Base-by-base conservation (phyloP, 768 basidiomycete genomes). In the Mycena belliarum region DNA sequence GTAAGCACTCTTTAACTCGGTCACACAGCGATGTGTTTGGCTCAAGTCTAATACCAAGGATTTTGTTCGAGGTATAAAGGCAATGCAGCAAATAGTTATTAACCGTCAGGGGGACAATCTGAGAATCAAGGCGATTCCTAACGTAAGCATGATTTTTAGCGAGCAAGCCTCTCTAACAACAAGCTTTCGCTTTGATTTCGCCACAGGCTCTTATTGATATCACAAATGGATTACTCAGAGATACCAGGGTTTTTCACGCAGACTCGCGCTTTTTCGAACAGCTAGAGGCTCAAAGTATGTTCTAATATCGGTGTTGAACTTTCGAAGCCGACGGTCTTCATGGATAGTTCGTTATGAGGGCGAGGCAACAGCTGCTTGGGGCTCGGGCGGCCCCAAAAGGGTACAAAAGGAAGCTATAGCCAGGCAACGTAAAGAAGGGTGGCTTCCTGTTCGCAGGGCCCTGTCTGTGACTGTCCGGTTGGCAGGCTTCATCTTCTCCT, bases 201-300 rank as follows among this genome's bases (percentile, higher is more conserved):
- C 3, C 45, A 12, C 55, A 79, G 76, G 70, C 64, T 7, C 51
- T 77, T 16, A 47, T 45, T 11, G 12, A 57, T 52, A 59, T 80
- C 48, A 67, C 71, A n/a, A 73, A 77, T 47, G 77, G 69, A 3
- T 63, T 79, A 18, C 66, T 79, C 45, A 66, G 72, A 16, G 79
- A 81, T 45, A 59, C 63, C 11, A 73, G 77, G 11, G 72, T 72
- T 1, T 79, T 79, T 49, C 73, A 77, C 43, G 63, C 76, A 14
- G 64, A 72, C 18, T 57, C 60, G 4, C 68, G 75, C 18, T 78
- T 73, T 66, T 52, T 76, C 11, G 63, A 71, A 0, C 70, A 69
- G 49, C 71, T 74, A 47, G 72, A 78, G 49, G 56, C 67, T 3
- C 76, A 79, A 67, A 65, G 79, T 80, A 52, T 21, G 55, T 40